Base-by-base conservation (phyloP, 768 basidiomycete genomes). In the Hysterangium stoloniferum region DNA sequence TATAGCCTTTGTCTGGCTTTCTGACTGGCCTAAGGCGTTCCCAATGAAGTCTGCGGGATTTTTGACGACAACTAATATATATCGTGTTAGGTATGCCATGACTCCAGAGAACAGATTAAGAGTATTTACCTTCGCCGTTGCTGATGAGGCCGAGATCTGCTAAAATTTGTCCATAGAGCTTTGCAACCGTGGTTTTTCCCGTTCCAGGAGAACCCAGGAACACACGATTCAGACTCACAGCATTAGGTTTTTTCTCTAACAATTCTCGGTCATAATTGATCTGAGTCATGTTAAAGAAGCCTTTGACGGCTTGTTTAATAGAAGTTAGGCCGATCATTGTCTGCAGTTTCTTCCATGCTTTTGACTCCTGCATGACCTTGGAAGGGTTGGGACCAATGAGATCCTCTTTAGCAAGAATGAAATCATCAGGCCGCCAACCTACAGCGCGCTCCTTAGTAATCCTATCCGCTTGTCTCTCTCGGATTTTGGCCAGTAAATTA, bases 31-130 rank as follows among this genome's bases (percentile, higher is more conserved):
- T 4, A 84, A 56, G 19, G 64, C 66, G 29, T 65, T 63, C 4
- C 84, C 84, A n/a, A 82, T 64, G 57, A 85, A 84, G 57, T 85
- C 82, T 0, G 83, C 64, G 0, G 84, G 82, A 54, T 81, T 84
- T 61, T 84, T 85, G 0, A 77, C 56, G 0, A 84, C 66, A 36
- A 86, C 83, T 85, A 45, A 3, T 15, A 25, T n/a, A 34, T 3
- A 35, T 34, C 17, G 34, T 7, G 24, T 27, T n/a, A 34, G n/a
- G 25, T 41, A 32, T 20, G 15, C 12, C 27, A 38, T 31, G 29
- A 45, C 43, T 2, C 31, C 42, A 27, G n/a, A n/a, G n/a, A 6
- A 48, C 33, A 15, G 19, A 24, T 11, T 29, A 24, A 31, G 41
- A 29, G 24, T 8, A 24, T 11, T n/a, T 51, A 80, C 83, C 82